A percentile compares a stretch with the other conserved stretches of the same genome.
These are phyloP conservation scores for Pachysandra terminalis DNA, from an alignment of 164 flowering plant genomes.

Conservation along the genomic window DNA sequence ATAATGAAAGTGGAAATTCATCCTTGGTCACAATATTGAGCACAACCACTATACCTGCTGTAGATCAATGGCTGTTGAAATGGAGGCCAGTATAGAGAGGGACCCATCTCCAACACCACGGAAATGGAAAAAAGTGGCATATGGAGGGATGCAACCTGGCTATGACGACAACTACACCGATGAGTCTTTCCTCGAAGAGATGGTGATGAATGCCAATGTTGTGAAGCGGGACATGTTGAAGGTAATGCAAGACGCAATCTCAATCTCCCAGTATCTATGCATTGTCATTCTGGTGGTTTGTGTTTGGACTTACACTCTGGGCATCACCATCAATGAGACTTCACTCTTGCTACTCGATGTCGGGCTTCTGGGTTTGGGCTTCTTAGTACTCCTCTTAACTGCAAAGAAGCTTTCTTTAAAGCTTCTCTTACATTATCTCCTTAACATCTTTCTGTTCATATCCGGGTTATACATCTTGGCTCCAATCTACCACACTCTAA, in stretches of 20 bases:
- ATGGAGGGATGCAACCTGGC: slow-evolving; percentile 99
- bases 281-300: slow-evolving; percentile 78
- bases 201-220: slow-evolving; percentile 95
- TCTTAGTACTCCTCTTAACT: slow-evolving; percentile 67
- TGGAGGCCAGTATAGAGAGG: slow-evolving; percentile 19
- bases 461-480: slow-evolving; percentile 72
- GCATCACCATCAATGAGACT: slow-evolving; percentile 48
- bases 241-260: slow-evolving; percentile 52
- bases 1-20: neutral
- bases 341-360: slow-evolving; percentile 61
- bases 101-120: slow-evolving; percentile 26
- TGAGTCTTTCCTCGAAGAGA: slow-evolving; percentile 82
- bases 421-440: slow-evolving; percentile 53
- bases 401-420: slow-evolving; percentile 52
- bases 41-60: neutral
- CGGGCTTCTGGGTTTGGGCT: slow-evolving; percentile 64
- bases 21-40: neutral
- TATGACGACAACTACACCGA: slow-evolving; percentile 88
- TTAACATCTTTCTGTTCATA: slow-evolving; percentile 69
- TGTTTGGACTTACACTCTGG: slow-evolving; percentile 80
- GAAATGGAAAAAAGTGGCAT: slow-evolving; percentile 96
- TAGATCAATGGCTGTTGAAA: slow-evolving; percentile 2
- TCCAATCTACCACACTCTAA: slow-evolving; percentile 85
- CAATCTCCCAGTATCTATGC: slow-evolving; percentile 83
- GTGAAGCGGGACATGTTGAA: slow-evolving; percentile 52